phyloP scores from a whole-genome alignment of 1,139 yeast species.

The Suhomyces maxii region DNA sequence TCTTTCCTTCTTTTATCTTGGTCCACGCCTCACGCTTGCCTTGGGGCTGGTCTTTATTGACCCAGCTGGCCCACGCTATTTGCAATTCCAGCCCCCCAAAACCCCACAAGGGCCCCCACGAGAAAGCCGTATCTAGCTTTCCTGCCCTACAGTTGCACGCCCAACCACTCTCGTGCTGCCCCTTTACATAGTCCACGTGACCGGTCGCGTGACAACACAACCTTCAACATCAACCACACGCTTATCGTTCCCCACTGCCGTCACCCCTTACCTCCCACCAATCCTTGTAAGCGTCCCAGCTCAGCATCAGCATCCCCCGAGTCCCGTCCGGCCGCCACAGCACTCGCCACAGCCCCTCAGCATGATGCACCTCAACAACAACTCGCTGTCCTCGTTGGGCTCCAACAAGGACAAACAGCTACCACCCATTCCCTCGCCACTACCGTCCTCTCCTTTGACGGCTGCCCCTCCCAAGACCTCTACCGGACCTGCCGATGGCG shows the following conservation, averaged over 20 bases:
- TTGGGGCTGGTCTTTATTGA: no score
- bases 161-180: no score
- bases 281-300: no score
- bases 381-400: slow-evolving; percentile 27
- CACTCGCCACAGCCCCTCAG: slow-evolving; percentile 1
- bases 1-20: no score
- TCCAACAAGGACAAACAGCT: slow-evolving; percentile 36
- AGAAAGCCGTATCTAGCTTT: no score
- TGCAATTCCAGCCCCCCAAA: no score
- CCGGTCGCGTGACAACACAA: neutral
- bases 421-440: slow-evolving; percentile 39
- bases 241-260: neutral
- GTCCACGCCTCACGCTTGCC: no score
- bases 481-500: neutral
- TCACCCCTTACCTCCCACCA: no score
- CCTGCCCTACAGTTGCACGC: no score
- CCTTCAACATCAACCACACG: neutral
- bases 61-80: no score
- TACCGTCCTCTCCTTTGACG: slow-evolving; percentile 11
- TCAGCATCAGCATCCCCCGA: no score
- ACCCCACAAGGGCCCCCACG: no score
- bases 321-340: neutral
- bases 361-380: slow-evolving; percentile 30
- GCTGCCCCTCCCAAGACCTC: neutral
- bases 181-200: neutral